Conservation (phyloP, 768 basidiomycete species). For the Cystofilobasidium macerans region DNA sequence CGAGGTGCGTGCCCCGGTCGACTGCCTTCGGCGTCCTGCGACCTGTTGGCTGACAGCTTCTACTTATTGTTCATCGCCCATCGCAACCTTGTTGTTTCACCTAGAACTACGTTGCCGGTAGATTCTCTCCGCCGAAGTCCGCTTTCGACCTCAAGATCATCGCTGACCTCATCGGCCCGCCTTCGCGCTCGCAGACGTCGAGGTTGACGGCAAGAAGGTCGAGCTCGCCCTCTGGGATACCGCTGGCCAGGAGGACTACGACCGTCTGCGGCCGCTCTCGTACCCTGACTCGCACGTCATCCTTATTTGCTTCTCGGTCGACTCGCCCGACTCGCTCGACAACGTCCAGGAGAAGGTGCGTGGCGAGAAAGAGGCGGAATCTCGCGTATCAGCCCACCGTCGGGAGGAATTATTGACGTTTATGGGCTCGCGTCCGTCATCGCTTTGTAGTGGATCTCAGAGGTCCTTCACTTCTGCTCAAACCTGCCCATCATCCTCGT, state of each 20-base stretch:
- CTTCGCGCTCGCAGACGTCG: conserved; percentile 73
- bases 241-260: conserved; percentile 97
- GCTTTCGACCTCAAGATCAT: background rate
- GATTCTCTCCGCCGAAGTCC: background rate
- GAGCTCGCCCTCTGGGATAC: conserved; percentile 99
- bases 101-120: conserved; percentile 4
- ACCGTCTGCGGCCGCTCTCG: conserved; percentile 75
- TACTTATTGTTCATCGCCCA: background rate
- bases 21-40: no score
- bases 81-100: background rate
- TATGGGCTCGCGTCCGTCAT: background rate
- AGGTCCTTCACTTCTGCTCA: conserved; percentile 95
- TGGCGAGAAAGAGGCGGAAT: no score
- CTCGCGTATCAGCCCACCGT: background rate
- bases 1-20: conserved; percentile 43
- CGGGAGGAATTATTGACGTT: background rate
- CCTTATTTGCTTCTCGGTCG: conserved; percentile 96
- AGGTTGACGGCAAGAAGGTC: conserved; percentile 96
- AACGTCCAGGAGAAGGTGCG: conserved; percentile 99
- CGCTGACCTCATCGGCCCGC: background rate
- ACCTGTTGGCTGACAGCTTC: background rate
- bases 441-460: conserved; percentile 76
- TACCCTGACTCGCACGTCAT: conserved; percentile 99
- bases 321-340: conserved; percentile 94
- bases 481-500: conserved; percentile 92